Evolutionary conservation across 495 filamentous ascomycete species (phyloP), one percentile per base, ranked within the genome.

Genomic region (Penicillium dipodomyicola): DNA sequence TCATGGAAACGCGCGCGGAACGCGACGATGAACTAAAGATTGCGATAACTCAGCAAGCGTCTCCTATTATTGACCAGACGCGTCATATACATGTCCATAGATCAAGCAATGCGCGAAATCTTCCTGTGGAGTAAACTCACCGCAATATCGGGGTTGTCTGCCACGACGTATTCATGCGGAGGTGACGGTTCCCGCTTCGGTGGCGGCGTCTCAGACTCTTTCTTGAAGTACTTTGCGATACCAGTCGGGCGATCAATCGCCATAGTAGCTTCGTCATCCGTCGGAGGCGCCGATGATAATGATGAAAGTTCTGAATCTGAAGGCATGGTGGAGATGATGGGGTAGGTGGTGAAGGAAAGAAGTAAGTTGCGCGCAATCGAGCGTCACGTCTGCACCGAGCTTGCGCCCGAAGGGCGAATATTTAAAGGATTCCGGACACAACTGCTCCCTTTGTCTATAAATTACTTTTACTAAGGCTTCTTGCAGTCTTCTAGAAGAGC

Each of bases 1-100:
- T 96, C 91, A 69, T 81, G 85, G 69, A 97, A 97, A 65, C 94
- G 89, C 72, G 90, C 85, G 68, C 93, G 88, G 72, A 96, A 98
- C 90, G 92, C 96, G 62, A 96, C 90, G 72, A 98, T 90, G 72
- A 98, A 96, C 92, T 97, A 72, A 40, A 49, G 54, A 65, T 69
- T 76, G 65, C 63, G 67, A 73, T 59, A 56, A 59, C 61, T 74
- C 58, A 75, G 74, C 61, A 65, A 73, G 67, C 71, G 67, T 65
- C 63, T 70, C 51, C 69, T 62, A 27, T 22, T 33, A 14, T 56
- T 59, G 53, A 53, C 52, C 54, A 23, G 58, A 73, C 72, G 73
- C 67, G 71, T 72, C 64, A 59, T 60, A 46, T 41, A 69, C 54
- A 64, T 61, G 65, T 60, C 58, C 49, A 15, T 20, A 14, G 14